Evolutionary conservation across 495 filamentous ascomycete genomes (phyloP), one percentile per base, ranked within the genome.

Genomic region (Lepraria neglecta): DNA sequence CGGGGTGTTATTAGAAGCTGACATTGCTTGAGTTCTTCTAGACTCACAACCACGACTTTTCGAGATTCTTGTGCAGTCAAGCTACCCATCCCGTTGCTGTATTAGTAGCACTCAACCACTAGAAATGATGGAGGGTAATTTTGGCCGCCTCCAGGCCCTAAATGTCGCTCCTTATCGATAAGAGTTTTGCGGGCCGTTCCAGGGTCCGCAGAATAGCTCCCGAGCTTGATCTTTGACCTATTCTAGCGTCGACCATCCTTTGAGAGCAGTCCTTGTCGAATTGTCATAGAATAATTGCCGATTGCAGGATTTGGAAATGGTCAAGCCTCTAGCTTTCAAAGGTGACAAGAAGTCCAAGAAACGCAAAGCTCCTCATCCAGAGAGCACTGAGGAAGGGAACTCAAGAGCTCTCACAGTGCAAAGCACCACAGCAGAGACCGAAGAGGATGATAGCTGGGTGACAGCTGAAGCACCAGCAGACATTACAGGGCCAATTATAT

Each of bases 261-360:
- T 24, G 24, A 24, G 24, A 24, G 24, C 24, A 24, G 24, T 24
- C 24, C 24, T 24, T 24, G 24, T 24, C 24, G 24, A 24, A 24
- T 24, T 2, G 24, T 24, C 24, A 24, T 24, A 24, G 24, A 24
- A 24, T 24, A 1, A 24, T 24, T 24, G 1, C 24, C 24, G 24
- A 38, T 38, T 38, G 35, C 12, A 12, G 35, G 12, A 38, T 38
- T 38, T 28, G 33, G 58, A 0, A 15, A 69, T 69, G 67, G 65
- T 95, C 56, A 96, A 95, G 72, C 82, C 92, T 48, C 79, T 98
- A 48, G 78, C 82, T 43, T 98, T 98, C 78, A 98, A 98, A 77
- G 94, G 94, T 77, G 95, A 98, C 73, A 96, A 91, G 72, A 92
- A 92, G 74, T 75, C 84, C 28, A 97, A 95, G 72, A 97, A 96